phyloP scores from a whole-genome alignment of 495 filamentous ascomycete species.

The Annulohypoxylon stygium region DNA sequence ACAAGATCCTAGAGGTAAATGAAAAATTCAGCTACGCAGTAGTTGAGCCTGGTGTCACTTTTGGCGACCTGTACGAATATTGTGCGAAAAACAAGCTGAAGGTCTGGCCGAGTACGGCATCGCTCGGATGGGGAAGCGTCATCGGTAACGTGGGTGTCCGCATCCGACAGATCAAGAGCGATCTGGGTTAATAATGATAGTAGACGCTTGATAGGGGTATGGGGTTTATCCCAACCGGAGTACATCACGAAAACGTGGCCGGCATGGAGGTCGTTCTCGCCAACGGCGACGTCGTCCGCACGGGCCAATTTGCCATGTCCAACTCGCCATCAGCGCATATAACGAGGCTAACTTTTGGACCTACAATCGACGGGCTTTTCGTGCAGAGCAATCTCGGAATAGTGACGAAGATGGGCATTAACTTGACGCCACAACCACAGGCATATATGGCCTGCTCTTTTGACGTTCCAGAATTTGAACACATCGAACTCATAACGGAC shows the following conservation, averaged over 20 bases:
- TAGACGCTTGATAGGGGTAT: slow-evolving; percentile 59
- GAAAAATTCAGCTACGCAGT: slow-evolving; percentile 66
- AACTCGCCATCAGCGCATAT: slow-evolving; percentile 58
- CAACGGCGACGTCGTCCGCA: slow-evolving; percentile 61
- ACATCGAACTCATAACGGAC: slow-evolving; percentile 59
- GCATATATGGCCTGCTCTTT: slow-evolving; percentile 65
- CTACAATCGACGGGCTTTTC: slow-evolving; percentile 64
- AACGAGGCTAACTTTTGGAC: slow-evolving; percentile 63
- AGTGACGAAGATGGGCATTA: slow-evolving; percentile 64
- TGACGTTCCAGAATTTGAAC: slow-evolving; percentile 61
- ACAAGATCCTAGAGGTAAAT: slow-evolving; percentile 68
- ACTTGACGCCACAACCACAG: slow-evolving; percentile 62
- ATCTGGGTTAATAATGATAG: background rate
- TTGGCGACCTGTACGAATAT: slow-evolving; percentile 66
- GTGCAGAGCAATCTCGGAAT: slow-evolving; percentile 64
- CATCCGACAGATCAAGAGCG: background rate
- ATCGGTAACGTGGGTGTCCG: slow-evolving; percentile 62
- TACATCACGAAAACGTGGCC: slow-evolving; percentile 62
- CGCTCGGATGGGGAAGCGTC: slow-evolving; percentile 69
- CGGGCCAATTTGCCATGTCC: slow-evolving; percentile 64
- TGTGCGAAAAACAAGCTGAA: slow-evolving; percentile 63
- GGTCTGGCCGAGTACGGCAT: slow-evolving; percentile 67
- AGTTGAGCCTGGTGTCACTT: slow-evolving; percentile 69
- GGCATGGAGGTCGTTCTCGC: slow-evolving; percentile 66
- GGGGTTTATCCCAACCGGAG: slow-evolving; percentile 62